These are phyloP conservation scores for Scutellaria galericulata DNA, from an alignment of 257 asterid genomes.

Conservation along the genomic window DNA sequence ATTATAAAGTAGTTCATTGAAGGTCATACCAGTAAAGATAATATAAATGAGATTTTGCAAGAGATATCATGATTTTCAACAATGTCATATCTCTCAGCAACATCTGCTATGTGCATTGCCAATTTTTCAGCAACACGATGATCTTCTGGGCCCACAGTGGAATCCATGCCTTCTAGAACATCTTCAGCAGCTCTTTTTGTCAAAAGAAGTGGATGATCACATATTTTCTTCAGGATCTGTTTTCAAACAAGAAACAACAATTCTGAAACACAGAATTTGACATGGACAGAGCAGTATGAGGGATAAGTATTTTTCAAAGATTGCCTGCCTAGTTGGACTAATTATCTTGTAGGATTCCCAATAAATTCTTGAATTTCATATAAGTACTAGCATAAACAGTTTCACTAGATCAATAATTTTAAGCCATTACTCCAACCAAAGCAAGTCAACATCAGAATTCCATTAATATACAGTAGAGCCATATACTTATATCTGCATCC, in stretches of 20 bases:
- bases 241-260: slow-evolving; percentile 27
- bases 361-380: too few relatives aligned
- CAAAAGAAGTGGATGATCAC: slow-evolving; percentile 91
- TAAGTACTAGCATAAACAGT: background rate
- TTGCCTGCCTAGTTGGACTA: background rate
- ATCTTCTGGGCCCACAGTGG: slow-evolving; percentile 65
- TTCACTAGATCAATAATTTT: slow-evolving; percentile 7
- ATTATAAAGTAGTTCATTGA: background rate
- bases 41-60: slow-evolving; percentile 82
- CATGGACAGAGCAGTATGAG: slow-evolving; percentile 16
- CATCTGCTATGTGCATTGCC: slow-evolving; percentile 93
- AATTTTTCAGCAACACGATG: slow-evolving; percentile 77
- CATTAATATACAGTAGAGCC: background rate
- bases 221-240: slow-evolving; percentile 91
- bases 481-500: background rate
- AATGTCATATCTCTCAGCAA: slow-evolving; percentile 72
- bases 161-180: slow-evolving; percentile 95
- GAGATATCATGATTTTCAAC: slow-evolving; percentile 70
- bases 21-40: slow-evolving; percentile 74
- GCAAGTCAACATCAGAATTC: slow-evolving; percentile 13
- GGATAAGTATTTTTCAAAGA: background rate
- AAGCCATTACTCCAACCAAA: slow-evolving; percentile 20
- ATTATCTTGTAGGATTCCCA: background rate
- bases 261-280: slow-evolving; percentile 15
- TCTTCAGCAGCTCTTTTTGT: slow-evolving; percentile 99